phyloP scores from a whole-genome alignment of 23 red algal species.

The Chondrus crispus region DNA sequence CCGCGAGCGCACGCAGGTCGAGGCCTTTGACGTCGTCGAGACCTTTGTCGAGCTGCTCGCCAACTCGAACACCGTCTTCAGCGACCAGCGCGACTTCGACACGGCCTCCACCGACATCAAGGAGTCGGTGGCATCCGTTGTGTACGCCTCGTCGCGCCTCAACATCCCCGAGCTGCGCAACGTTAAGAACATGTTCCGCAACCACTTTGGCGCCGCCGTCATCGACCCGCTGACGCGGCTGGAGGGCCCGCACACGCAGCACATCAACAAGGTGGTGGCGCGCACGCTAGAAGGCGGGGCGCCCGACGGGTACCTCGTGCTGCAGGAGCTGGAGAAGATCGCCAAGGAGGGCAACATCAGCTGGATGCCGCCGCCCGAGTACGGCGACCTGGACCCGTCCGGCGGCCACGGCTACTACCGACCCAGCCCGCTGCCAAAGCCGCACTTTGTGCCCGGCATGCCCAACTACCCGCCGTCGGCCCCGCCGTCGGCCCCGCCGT shows the following conservation, averaged over 20 bases:
- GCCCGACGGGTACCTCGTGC: conserved; percentile 34
- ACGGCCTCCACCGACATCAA: conserved; percentile 20
- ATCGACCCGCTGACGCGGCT: conserved; percentile 35
- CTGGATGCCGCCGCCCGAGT: conserved; percentile 48
- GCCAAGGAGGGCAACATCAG: conserved; percentile 17
- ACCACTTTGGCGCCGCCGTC: conserved; percentile 39
- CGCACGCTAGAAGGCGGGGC: conserved; percentile 1
- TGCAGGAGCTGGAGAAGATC: conserved; percentile 37
- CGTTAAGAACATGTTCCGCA: conserved; percentile 22
- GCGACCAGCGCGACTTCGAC: conserved; percentile 29
- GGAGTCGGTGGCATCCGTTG: conserved; percentile 44
- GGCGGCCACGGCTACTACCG: not conserved
- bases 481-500: not conserved
- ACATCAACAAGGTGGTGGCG: conserved; percentile 48
- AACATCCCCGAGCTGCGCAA: conserved; percentile 46
- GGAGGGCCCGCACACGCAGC: conserved; percentile 27
- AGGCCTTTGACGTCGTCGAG: conserved; percentile 48
- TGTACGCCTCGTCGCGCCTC: conserved; percentile 39
- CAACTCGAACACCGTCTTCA: conserved; percentile 15
- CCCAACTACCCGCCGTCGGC: not conserved
- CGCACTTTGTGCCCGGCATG: not conserved
- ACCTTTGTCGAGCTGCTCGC: conserved; percentile 37
- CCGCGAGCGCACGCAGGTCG: conserved; percentile 18
- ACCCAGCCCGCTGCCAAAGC: not conserved
- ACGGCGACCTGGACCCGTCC: conserved; percentile 17